Evolutionary conservation across 345 rosid genomes (phyloP), one percentile per base, ranked within the genome.

Genomic region (Kernera saxatilis): DNA sequence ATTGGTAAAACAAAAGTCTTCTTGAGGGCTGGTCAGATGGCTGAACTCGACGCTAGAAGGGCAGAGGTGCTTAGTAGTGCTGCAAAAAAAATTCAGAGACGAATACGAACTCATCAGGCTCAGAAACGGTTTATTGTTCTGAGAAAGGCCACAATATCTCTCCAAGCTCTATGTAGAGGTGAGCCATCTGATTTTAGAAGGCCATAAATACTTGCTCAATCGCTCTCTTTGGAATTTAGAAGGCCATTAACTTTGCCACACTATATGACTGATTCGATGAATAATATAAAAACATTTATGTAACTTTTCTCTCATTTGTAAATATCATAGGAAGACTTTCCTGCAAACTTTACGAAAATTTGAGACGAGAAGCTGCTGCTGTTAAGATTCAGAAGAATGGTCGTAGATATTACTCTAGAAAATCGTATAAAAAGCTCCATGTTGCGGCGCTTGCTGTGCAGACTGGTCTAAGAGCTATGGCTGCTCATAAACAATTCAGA

Each of bases 1-100:
- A 82, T 94, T 76, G 99, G 99, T 58, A 88, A 88, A 82, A 94
- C 97, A 40, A 94, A 94, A 86, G 83, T 94, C 36, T 94, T 94
- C 79, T 78, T 94, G 69, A 84, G 99, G 79, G 97, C 96, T 10
- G 99, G 99, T 71, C 99, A 94, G 83, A 94, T 94, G 99, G 99
- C 99, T 70, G 99, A 94, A 79, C 79, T 94, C 51, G 99, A 94
- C 71, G 88, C 96, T 56, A 74, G 87, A 66, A 89, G 99, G 67
- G 75, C 97, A 33, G 91, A 82, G 77, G 87, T 94, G 12, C 90
- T 94, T 74, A 85, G 79, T 64, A 77, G 25, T 49, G 99, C 97
- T 57, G 99, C 99, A 8, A 91, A 82, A 84, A 85, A 77, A 1
- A 85, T 94, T 72, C 99, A 94, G 76, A 72, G 95, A 36, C 86